Evolutionary conservation across 345 rosid genomes (phyloP).

Genomic region (Isatis tinctoria): DNA sequence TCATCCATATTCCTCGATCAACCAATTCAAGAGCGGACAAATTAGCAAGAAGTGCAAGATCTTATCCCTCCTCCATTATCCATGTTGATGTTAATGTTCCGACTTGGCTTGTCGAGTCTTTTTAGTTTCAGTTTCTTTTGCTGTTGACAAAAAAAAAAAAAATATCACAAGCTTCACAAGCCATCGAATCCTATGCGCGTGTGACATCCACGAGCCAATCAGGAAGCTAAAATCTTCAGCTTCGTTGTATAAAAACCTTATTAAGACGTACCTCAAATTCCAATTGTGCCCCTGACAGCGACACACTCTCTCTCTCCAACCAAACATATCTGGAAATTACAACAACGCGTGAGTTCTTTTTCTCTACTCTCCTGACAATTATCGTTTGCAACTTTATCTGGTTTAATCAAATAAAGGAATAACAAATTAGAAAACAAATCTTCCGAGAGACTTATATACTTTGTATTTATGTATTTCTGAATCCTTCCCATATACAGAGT

Average conservation of each 20-base stretch:
- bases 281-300: constrained; percentile 15
- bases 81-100: no score
- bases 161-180: background rate
- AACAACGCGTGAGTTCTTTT: background rate
- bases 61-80: no score
- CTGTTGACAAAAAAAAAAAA: no score
- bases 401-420: background rate
- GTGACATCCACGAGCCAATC: constrained; percentile 23
- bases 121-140: no score
- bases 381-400: background rate
- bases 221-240: constrained; percentile 6
- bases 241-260: constrained; percentile 18
- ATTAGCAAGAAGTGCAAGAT: no score
- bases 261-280: background rate
- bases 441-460: background rate
- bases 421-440: background rate
- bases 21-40: no score
- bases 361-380: background rate
- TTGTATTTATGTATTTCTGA: background rate
- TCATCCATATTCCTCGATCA: no score
- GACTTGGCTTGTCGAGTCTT: no score
- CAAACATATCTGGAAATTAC: constrained; percentile 10
- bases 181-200: constrained; percentile 34
- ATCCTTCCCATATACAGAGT: constrained; percentile 10
- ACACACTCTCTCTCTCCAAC: constrained; percentile 6